Evolutionary conservation across 2,329 filamentous ascomycete genomes (phyloP), one percentile per base, ranked within the genome.

Genomic region (Sordariomycetes sp.): DNA sequence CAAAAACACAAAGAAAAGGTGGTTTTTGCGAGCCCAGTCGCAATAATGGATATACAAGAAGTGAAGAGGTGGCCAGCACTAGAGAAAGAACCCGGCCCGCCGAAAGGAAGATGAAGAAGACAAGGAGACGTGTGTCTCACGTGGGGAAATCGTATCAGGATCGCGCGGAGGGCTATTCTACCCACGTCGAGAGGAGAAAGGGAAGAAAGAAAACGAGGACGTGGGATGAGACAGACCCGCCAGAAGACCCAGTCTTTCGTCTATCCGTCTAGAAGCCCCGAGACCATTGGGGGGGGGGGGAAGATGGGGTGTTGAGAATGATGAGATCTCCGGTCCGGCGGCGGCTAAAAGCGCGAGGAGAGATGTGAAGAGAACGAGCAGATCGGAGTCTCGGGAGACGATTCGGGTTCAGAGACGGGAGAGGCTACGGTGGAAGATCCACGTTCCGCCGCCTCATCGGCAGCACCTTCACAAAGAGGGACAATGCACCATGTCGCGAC

Each of bases 1-100:
- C 20, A 45, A 45, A 45, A n/a, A n/a, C n/a, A n/a, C n/a, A n/a
- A n/a, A n/a, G n/a, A n/a, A n/a, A n/a, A n/a, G 39, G 39, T 17
- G 39, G 39, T 13, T 45, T 42, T 45, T 45, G 74, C 74, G 74
- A 76, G 67, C 68, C 72, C 73, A 74, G 74, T 72, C 71, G 72
- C 72, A 61, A 57, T 15, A 50, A 50, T 22, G 22, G n/a, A 52
- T 24, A 42, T 50, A 36, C 55, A 53, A 57, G 51, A 58, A 58
- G 53, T 39, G 53, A 56, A 52, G 35, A 52, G 22, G 53, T 32
- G 28, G 36, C 32, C 48, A 48, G 45, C 45, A 39, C 20, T 32
- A 42, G n/a, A 36, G 17, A 57, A 25, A 34, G 20, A 17, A 28
- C 32, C n/a, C 4, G 50, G 36, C 32, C 48, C 48, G 2, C 50